phyloP scores from a whole-genome alignment of 1,284 basidiomycete species.

The Thelephora terrestris region DNA sequence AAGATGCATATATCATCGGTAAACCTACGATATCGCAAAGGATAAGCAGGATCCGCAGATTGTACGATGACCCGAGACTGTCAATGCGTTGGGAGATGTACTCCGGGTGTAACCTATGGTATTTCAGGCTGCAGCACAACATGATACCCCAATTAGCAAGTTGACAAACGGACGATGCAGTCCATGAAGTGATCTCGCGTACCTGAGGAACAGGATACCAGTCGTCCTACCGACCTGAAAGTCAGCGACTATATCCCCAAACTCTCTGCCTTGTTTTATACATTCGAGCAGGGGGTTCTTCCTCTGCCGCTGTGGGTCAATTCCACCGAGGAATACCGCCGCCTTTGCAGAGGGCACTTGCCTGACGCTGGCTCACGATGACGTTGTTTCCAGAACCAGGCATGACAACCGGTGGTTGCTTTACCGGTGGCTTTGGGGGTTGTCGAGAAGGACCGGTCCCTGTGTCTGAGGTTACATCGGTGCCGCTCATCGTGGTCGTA shows the following conservation, averaged over 20 bases:
- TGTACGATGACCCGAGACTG: slow-evolving; percentile 75
- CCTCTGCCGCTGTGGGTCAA: slow-evolving; percentile 36
- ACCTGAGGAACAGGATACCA: slow-evolving; percentile 89
- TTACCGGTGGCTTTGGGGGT: too few species aligned
- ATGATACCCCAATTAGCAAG: neutral
- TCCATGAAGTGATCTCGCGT: slow-evolving; percentile 9
- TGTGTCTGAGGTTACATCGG: too few species aligned
- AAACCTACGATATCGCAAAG: slow-evolving; percentile 82
- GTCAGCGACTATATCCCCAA: slow-evolving; percentile 88
- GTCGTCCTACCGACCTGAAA: slow-evolving; percentile 95
- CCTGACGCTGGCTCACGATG: slow-evolving; percentile 57
- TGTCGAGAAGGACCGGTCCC: too few species aligned
- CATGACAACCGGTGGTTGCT: slow-evolving; percentile 54
- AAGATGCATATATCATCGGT: too few species aligned
- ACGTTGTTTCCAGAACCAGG: slow-evolving; percentile 67
- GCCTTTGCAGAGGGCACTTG: slow-evolving; percentile 22
- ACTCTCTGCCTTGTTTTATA: slow-evolving; percentile 88
- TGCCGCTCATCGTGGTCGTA: too few species aligned
- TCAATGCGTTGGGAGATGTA: slow-evolving; percentile 91
- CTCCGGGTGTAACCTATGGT: slow-evolving; percentile 95
- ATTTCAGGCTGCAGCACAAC: slow-evolving; percentile 61
- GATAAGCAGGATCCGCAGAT: slow-evolving; percentile 80
- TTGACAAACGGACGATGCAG: neutral
- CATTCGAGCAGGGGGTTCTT: slow-evolving; percentile 82
- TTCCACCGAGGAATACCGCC: neutral